Evolutionary conservation across 805 yeast species (phyloP), one percentile per base, ranked within the genome.

Genomic region (Zygoascus tannicola): DNA sequence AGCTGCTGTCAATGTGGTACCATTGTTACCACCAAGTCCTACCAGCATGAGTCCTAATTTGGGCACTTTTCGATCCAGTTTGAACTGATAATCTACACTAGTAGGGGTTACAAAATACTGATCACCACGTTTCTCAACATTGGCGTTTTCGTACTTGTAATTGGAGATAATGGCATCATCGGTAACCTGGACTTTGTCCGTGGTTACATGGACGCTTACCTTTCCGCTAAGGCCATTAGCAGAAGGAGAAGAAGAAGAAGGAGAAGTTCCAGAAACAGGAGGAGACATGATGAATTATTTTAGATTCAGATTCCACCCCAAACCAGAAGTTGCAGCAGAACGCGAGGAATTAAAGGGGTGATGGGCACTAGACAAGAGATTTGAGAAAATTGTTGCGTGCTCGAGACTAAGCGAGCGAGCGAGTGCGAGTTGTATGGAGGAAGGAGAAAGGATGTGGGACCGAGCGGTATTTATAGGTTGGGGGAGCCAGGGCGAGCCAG

Each of bases 1-100:
- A 7, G 96, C 81, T 37, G 90, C 87, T 44, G 87, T 76, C 52
- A 90, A 73, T 12, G 97, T 88, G 47, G 96, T 75, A 65, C 97
- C 97, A 60, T 88, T 88, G 73, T 88, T 88, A 66, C 97, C 97
- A 56, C 97, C 97, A 53, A 88, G 73, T 55, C 97, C 97, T 30
- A 88, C 97, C 50, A 90, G 73, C 78, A 88, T 66, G 50, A 88
- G 70, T 56, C 97, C 97, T 40, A 86, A 74, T 65, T 81, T 86
- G 55, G 95, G 95, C 36, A 80, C 77, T 45, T 71, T 73, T 60
- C 85, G 73, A 55, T 86, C 94, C 41, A 85, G 80, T 65, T 85
- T 85, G 73, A 88, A 90, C 60, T 86, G 81, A 59, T 85, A 85
- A 52, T 85, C 81, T 51, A 73, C 74, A 45, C 73, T 59, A 44